These are phyloP conservation scores for Aphanomyces astaci DNA, from an alignment of 352 stramenopile species.

Conservation along the genomic window DNA sequence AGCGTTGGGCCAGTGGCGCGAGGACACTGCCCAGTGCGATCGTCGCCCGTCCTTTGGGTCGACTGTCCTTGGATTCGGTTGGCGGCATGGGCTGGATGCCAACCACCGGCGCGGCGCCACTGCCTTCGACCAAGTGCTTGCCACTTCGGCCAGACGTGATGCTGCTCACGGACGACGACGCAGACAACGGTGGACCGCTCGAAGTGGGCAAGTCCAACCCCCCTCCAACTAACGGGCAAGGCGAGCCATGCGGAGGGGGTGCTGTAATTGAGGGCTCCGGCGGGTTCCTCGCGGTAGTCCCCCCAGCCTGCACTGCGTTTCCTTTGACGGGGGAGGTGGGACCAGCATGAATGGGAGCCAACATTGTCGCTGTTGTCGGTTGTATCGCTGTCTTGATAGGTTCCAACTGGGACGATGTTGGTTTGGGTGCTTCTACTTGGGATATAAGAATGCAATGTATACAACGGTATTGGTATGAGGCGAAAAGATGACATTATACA, in stretches of 20 bases:
- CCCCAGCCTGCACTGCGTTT: not conserved
- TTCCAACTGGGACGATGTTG: not conserved
- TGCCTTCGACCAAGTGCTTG: not conserved
- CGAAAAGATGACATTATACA: too few species aligned
- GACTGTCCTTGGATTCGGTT: constrained; percentile 6
- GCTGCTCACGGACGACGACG: not conserved
- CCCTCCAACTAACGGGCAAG: too few species aligned
- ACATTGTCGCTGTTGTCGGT: not conserved
- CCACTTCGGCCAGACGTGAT: not conserved
- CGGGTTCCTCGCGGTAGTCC: not conserved
- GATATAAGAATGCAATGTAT: too few species aligned
- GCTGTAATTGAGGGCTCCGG: too few species aligned
- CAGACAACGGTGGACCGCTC: not conserved
- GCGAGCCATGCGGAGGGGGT: too few species aligned
- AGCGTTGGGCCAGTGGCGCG: not conserved
- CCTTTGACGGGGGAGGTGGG: not conserved
- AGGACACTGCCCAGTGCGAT: constrained; percentile 11
- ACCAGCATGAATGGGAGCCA: too few species aligned
- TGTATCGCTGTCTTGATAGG: not conserved
- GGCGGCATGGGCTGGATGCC: constrained; percentile 6
- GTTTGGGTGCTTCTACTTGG: too few species aligned
- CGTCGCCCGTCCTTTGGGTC: constrained; percentile 1
- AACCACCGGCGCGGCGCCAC: not conserved
- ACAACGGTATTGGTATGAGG: too few species aligned
- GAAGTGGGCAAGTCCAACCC: not conserved